Base-by-base conservation (phyloP, 495 filamentous ascomycete species). In the Penicillium turbatum region DNA sequence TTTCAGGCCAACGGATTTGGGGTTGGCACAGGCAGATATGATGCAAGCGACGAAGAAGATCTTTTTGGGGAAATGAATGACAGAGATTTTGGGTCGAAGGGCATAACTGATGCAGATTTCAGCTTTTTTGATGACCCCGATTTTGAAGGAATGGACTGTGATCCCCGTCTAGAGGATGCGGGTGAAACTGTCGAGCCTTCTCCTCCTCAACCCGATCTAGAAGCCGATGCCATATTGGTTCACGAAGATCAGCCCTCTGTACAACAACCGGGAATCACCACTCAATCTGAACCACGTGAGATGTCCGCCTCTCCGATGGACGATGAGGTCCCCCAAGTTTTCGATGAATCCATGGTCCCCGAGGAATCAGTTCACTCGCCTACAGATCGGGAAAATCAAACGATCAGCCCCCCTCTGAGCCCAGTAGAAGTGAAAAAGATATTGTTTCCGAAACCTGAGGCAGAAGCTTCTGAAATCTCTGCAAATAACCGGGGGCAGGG, bases 91-190 rank as follows among this genome's bases (percentile, higher is more conserved):
- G 89, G 83, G 17, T 78, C 85, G 17, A 86, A 83, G 57, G 88
- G 85, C n/a, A 82, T 96, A 16, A 92, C 89, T 2, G 91, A 96
- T 60, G 75, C 84, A 3, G 91, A 96, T 64, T 96, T 96, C 68
- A 92, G 82, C 68, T 96, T 95, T 63, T 96, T 96, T 52, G 89
- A 95, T 62, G 82, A 85, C 38, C 79, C 77, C 5, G 76, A 70
- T 42, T 65, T 78, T 17, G 74, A 72, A 8, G 67, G 48, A n/a
- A 64, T 71, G 55, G 57, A 47, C 24, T 46, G 45, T 38, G 62
- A 37, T 26, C 30, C 39, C 7, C 38, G 54, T 17, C 6, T 42
- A 9, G 49, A 60, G 9, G 52, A 59, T 38, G 9, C 42, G 13
- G 35, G 59, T 12, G 61, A 64, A 40, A 31, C 44, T 9, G 32